phyloP scores from a whole-genome alignment of 2,329 filamentous ascomycete species.

The Ceratocystis eucalypticola region DNA sequence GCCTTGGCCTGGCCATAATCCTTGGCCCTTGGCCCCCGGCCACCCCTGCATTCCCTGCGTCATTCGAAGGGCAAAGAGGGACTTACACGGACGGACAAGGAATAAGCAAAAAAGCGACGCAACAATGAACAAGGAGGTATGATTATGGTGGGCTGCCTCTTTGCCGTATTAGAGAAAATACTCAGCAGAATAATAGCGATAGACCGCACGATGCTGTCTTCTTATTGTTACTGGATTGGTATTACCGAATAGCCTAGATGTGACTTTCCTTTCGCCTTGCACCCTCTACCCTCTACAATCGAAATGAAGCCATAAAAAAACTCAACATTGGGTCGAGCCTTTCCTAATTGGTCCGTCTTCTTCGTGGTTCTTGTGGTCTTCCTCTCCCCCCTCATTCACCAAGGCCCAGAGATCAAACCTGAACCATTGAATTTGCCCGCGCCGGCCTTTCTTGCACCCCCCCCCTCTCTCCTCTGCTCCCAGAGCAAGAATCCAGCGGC shows the following conservation, averaged over 20 bases:
- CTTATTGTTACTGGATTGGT: no score
- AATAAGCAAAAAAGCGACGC: not conserved
- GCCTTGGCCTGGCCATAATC: not conserved
- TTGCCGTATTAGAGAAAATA: not conserved
- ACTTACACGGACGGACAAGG: not conserved
- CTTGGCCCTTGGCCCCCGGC: not conserved
- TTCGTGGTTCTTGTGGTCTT: no score
- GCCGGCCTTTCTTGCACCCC: not conserved
- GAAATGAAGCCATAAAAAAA: no score
- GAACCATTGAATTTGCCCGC: not conserved
- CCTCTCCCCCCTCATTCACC: no score
- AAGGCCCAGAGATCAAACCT: not conserved
- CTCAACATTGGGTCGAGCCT: no score
- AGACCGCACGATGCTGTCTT: no score
- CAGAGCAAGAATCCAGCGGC: not conserved
- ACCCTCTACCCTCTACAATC: no score
- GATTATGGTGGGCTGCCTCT: not conserved
- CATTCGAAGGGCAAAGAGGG: not conserved
- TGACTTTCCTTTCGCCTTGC: no score
- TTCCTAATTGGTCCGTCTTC: no score
- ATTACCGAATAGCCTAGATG: no score
- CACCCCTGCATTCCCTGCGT: slow-evolving; percentile 1
- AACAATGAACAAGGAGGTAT: no score
- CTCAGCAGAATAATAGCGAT: no score
- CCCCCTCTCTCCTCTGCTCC: not conserved